A percentile compares a stretch with the other conserved stretches of the same genome.
These are phyloP conservation scores for Aureobasidium lini DNA, from an alignment of 2,329 filamentous ascomycete species.

Conservation along the genomic window DNA sequence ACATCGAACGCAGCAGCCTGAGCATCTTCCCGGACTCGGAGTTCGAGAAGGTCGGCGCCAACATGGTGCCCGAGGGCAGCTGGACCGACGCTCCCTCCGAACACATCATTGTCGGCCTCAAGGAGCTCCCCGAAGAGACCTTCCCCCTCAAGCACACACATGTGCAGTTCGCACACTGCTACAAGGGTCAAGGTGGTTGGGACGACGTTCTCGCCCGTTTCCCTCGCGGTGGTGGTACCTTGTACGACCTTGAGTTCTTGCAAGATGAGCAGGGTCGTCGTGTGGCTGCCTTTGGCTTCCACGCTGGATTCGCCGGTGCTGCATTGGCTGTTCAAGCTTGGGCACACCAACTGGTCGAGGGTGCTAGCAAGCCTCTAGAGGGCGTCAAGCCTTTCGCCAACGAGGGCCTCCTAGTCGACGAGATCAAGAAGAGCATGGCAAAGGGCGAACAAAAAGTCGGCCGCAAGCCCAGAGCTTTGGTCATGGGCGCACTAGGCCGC, in stretches of 20 bases:
- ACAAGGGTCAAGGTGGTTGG: slow-evolving; percentile 61
- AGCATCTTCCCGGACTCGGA: slow-evolving; percentile 34
- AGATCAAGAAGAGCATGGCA: slow-evolving; percentile 65
- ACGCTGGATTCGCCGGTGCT: slow-evolving; percentile 65
- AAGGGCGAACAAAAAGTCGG: slow-evolving; percentile 60
- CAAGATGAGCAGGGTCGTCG: slow-evolving; percentile 62
- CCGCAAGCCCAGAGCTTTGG: slow-evolving; percentile 63
- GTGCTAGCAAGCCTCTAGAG: slow-evolving; percentile 57
- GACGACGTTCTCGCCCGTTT: slow-evolving; percentile 72
- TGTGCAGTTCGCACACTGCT: slow-evolving; percentile 34
- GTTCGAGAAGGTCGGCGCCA: slow-evolving; percentile 34
- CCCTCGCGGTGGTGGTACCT: slow-evolving; percentile 63
- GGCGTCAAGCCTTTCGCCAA: slow-evolving; percentile 63
- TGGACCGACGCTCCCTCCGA: slow-evolving; percentile 36
- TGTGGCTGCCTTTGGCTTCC: slow-evolving; percentile 62
- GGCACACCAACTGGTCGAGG: slow-evolving; percentile 72
- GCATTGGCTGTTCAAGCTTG: slow-evolving; percentile 65
- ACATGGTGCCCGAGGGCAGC: slow-evolving; percentile 32
- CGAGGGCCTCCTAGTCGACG: slow-evolving; percentile 62
- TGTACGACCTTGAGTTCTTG: slow-evolving; percentile 84
- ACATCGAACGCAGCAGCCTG: slow-evolving; percentile 32
- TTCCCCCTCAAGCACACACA: slow-evolving; percentile 61
- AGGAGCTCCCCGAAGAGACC: slow-evolving; percentile 47
- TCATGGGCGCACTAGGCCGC: slow-evolving; percentile 71
- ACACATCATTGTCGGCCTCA: slow-evolving; percentile 31